Percentiles rank a stretch among this genome's conserved stretches.
Evolutionary conservation across 2,329 filamentous ascomycete species (phyloP).

Genomic region (Exophiala xenobiotica): DNA sequence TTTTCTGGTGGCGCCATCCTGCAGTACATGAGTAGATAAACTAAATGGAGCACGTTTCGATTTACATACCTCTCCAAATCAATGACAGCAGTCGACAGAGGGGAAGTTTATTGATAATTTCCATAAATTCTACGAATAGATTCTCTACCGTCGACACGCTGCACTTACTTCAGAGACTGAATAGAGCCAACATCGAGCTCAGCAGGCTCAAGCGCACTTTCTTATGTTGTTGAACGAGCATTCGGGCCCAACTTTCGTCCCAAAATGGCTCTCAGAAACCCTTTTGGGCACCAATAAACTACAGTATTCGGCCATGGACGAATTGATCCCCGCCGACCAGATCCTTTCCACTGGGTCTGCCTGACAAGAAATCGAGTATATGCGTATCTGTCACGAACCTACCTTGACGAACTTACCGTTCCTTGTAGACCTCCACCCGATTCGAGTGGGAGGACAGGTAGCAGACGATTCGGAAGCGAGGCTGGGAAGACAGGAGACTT

Average conservation of each 20-base stretch:
- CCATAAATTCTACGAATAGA: conserved; percentile 5
- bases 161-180: conserved; percentile 1
- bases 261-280: conserved; percentile 1
- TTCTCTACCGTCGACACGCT: conserved; percentile 1
- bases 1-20: conserved; percentile 4
- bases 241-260: not conserved
- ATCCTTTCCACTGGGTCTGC: conserved; percentile 2
- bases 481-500: not conserved
- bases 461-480: not conserved
- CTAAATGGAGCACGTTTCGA: not conserved
- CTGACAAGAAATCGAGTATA: conserved; percentile 1
- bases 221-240: not conserved
- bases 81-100: conserved; percentile 4
- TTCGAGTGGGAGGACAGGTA: not conserved
- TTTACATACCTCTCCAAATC: conserved; percentile 8
- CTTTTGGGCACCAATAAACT: conserved; percentile 2
- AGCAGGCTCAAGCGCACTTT: not conserved
- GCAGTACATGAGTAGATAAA: conserved; percentile 6
- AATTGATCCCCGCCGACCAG: not conserved
- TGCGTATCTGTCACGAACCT: not conserved
- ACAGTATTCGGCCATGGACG: not conserved
- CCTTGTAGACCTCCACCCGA: not conserved
- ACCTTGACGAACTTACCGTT: not conserved
- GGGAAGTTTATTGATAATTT: conserved; percentile 10
- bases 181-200: conserved; percentile 2